A percentile compares a stretch with the other conserved stretches of the same genome.
Conservation (phyloP, 768 basidiomycete genomes). For the Calvatia gigantea region DNA sequence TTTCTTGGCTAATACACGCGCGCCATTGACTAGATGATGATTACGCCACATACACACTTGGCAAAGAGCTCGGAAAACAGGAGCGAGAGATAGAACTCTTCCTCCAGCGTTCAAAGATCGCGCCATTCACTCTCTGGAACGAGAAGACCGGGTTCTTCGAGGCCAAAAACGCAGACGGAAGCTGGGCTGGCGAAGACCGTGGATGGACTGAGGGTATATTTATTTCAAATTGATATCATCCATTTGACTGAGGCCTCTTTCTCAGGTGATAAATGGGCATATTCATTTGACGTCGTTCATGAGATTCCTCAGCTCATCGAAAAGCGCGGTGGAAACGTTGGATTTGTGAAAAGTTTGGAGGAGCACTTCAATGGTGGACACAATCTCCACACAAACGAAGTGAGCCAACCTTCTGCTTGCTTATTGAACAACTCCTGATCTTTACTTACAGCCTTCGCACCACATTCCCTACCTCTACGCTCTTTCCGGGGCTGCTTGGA, state of each 20-base stretch:
- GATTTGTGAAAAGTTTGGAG: conserved; percentile 66
- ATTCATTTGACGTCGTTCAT: conserved; percentile 77
- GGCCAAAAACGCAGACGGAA: conserved; percentile 62
- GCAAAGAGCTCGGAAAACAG: conserved; percentile 47
- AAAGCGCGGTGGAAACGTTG: conserved; percentile 59
- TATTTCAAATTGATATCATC: not conserved
- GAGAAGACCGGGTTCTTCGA: conserved; percentile 76
- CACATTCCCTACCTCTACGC: conserved; percentile 85
- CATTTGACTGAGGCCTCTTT: not conserved
- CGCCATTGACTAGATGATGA: conserved; percentile 70
- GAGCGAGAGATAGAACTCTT: conserved; percentile 45
- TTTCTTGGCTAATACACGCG: not conserved
- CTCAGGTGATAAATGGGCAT: conserved; percentile 56
- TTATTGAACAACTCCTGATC: not conserved
- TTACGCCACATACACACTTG: conserved; percentile 66
- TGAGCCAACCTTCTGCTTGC: conserved; percentile 19
- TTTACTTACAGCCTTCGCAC: conserved; percentile 60
- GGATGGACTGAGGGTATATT: conserved; percentile 79
- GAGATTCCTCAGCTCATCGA: conserved; percentile 60
- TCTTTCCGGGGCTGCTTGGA: conserved; percentile 66
- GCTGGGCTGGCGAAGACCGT: conserved; percentile 66
- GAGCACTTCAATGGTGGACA: conserved; percentile 58
- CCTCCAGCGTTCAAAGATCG: conserved; percentile 48
- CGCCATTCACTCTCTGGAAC: conserved; percentile 69
- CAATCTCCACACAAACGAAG: conserved; percentile 83